phyloP scores from a whole-genome alignment of 139 green algal genomes.

The Coelastrella sp. region DNA sequence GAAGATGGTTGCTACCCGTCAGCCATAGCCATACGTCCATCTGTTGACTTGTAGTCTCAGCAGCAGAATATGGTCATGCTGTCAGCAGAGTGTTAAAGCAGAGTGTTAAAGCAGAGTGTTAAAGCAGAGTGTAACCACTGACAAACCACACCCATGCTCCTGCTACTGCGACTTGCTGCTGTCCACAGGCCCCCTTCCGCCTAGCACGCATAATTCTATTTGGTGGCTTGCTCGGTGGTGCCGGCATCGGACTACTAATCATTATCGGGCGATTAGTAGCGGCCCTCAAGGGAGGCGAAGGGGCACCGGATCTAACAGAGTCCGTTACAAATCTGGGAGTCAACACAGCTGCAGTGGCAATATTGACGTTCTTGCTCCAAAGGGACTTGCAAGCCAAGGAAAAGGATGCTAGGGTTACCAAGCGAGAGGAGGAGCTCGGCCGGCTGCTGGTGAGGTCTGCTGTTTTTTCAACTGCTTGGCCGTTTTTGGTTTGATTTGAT shows the following conservation, averaged over 20 bases:
- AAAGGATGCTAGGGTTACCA: slow-evolving; percentile 65
- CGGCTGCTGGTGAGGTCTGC: slow-evolving; percentile 78
- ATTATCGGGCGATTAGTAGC: slow-evolving; percentile 57
- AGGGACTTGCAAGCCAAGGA: slow-evolving; percentile 74
- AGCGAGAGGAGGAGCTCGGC: slow-evolving; percentile 86
- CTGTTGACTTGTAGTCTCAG: too few relatives aligned
- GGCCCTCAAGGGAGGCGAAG: slow-evolving; percentile 24
- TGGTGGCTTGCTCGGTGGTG: slow-evolving; percentile 77
- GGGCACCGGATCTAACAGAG: slow-evolving; percentile 79
- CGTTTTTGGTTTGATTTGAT: background rate
- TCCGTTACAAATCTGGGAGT: slow-evolving; percentile 88
- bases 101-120: too few relatives aligned
- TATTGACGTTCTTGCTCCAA: slow-evolving; percentile 80
- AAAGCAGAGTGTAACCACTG: too few relatives aligned
- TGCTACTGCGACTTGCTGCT: background rate
- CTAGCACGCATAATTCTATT: slow-evolving; percentile 85
- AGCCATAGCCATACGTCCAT: too few relatives aligned
- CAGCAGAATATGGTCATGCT: too few relatives aligned
- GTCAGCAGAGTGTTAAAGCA: too few relatives aligned
- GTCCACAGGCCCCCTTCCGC: slow-evolving; percentile 84
- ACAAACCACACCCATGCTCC: too few relatives aligned
- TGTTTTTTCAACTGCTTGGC: background rate
- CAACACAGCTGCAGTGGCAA: slow-evolving; percentile 76
- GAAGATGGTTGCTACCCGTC: too few relatives aligned
- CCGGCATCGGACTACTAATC: slow-evolving; percentile 87